Percentiles rank a stretch among this genome's conserved stretches.
These are phyloP conservation scores for Tinospora cordifolia DNA, from an alignment of 164 flowering plant genomes.

Conservation along the genomic window DNA sequence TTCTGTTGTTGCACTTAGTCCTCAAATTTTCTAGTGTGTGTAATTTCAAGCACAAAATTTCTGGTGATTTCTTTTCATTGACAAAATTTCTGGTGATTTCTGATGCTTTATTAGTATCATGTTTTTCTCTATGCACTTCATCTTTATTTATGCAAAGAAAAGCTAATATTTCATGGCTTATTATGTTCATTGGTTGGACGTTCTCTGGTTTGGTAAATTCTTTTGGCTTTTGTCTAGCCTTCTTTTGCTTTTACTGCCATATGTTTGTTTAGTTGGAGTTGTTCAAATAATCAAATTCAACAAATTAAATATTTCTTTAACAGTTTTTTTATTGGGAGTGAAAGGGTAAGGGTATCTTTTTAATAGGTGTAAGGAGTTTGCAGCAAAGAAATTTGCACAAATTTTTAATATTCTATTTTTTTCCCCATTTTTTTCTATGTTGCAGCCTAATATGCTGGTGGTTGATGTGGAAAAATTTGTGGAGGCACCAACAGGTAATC, in stretches of 20 bases:
- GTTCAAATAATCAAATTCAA: too few relatives aligned
- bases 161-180: constrained; percentile 59
- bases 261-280: too few relatives aligned
- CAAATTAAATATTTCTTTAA: too few relatives aligned
- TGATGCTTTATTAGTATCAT: neutral
- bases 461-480: constrained; percentile 84
- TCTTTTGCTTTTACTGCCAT: too few relatives aligned
- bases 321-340: too few relatives aligned
- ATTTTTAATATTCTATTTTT: constrained; percentile 6
- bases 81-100: too few relatives aligned
- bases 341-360: too few relatives aligned
- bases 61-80: too few relatives aligned
- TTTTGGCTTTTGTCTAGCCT: constrained; percentile 47
- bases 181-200: constrained; percentile 87
- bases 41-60: neutral
- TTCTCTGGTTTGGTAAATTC: constrained; percentile 60
- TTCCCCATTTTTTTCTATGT: constrained; percentile 7
- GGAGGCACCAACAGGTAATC: constrained; percentile 53
- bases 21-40: constrained; percentile 90
- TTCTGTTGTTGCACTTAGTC: constrained; percentile 76
- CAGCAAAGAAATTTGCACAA: neutral
- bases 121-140: neutral
- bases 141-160: neutral
- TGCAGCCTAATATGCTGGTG: constrained; percentile 99
- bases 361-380: too few relatives aligned